Evolutionary conservation across 352 stramenopile genomes (phyloP).

Genomic region (Globisporangium yorkense): DNA sequence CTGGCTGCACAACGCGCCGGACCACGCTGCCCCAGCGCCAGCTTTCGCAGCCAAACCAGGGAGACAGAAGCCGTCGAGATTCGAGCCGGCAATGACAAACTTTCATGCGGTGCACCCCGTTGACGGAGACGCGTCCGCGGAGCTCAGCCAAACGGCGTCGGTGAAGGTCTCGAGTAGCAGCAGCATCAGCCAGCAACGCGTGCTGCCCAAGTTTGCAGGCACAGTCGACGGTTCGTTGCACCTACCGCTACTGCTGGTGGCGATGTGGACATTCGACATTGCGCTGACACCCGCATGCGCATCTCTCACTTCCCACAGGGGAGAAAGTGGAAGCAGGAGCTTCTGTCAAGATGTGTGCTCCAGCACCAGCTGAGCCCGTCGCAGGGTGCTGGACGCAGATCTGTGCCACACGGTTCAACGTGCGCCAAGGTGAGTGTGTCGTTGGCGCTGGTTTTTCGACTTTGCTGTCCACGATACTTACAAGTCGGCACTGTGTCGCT

Average conservation of each 20-base stretch:
- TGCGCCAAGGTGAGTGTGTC: conserved; percentile 47
- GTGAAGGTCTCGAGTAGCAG: conserved; percentile 9
- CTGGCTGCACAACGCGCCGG: conserved; percentile 23
- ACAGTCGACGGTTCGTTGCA: conserved; percentile 8
- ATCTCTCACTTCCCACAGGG: conserved; percentile 9
- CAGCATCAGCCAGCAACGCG: conserved; percentile 1
- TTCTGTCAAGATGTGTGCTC: conserved; percentile 47
- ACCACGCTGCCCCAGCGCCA: neutral
- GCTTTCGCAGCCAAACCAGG: neutral
- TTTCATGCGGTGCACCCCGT: neutral
- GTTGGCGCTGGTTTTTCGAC: neutral
- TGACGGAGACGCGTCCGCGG: neutral
- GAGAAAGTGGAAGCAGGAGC: conserved; percentile 39
- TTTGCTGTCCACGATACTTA: neutral
- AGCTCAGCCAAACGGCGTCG: neutral
- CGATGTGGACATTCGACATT: neutral
- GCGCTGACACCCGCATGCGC: neutral
- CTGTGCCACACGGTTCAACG: conserved; percentile 65
- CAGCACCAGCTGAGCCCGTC: conserved; percentile 25
- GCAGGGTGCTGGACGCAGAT: conserved; percentile 60
- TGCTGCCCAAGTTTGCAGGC: conserved; percentile 8
- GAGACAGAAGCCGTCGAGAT: neutral
- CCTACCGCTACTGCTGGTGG: neutral
- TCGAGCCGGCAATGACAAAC: neutral
- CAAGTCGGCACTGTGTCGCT: neutral